Conservation (phyloP, 2,329 filamentous ascomycete genomes). For the Fusarium sp. region DNA sequence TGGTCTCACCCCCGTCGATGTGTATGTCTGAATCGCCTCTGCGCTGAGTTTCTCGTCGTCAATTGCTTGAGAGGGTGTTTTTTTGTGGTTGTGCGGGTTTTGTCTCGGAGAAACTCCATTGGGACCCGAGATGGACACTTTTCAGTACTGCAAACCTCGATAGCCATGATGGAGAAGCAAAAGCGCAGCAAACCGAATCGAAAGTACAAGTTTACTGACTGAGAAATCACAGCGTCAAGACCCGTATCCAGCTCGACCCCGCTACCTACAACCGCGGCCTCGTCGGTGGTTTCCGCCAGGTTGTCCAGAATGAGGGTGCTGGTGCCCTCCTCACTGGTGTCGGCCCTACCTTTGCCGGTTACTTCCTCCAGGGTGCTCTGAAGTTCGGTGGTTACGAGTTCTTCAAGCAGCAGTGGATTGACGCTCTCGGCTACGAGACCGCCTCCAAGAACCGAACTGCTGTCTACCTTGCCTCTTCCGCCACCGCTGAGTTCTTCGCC, state of each 20-base stretch:
- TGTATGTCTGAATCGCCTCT: conserved; percentile 73
- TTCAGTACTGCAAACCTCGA: background rate
- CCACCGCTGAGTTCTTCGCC: conserved; percentile 74
- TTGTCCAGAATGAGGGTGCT: conserved; percentile 85
- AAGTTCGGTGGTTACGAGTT: conserved; percentile 97
- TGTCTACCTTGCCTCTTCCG: conserved; percentile 80
- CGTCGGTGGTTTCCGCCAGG: conserved; percentile 86
- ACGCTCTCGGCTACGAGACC: conserved; percentile 79
- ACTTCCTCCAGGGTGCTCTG: conserved; percentile 93
- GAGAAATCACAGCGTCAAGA: conserved; percentile 79
- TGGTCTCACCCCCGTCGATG: conserved; percentile 96
- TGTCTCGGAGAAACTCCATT: conserved; percentile 3
- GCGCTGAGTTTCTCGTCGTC: background rate
- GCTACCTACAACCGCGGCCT: conserved; percentile 88
- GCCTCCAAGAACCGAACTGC: conserved; percentile 82
- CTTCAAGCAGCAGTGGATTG: conserved; percentile 94
- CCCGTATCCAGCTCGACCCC: conserved; percentile 92
- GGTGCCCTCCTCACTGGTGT: conserved; percentile 86
- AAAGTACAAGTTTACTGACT: conserved; percentile 25
- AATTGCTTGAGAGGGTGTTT: conserved; percentile 33
- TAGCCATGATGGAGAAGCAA: background rate
- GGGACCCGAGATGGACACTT: conserved; percentile 7
- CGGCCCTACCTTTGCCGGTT: conserved; percentile 87
- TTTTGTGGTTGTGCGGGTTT: background rate
- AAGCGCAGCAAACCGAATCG: background rate